Conservation (phyloP, 148 eudicot species). For the Selenicereus undatus region DNA sequence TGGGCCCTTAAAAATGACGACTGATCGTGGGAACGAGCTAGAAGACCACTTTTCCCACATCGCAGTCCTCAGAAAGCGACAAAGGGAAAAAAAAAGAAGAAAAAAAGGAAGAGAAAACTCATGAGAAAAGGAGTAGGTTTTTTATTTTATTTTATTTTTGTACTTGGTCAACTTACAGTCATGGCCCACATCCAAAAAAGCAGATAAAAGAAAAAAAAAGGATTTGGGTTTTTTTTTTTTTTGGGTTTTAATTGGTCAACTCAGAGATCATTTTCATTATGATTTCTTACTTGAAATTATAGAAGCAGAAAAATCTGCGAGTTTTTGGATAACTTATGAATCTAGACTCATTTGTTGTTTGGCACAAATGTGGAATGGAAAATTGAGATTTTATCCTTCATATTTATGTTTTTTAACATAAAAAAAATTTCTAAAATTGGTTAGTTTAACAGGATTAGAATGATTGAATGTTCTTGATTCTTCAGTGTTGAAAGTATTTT, state of each 20-base stretch:
- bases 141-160: not conserved
- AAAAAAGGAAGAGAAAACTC: not conserved
- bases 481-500: not conserved
- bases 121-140: no score
- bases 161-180: not conserved
- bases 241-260: slow-evolving; percentile 3
- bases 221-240: no score
- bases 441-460: not conserved
- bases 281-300: not conserved
- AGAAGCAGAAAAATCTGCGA: not conserved
- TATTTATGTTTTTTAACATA: no score
- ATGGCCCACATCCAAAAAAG: no score
- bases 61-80: no score
- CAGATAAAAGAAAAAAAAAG: no score
- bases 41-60: not conserved
- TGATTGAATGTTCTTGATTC: not conserved
- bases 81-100: no score
- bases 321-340: slow-evolving; percentile 2
- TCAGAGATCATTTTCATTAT: not conserved
- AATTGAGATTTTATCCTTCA: not conserved
- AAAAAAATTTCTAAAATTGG: not conserved
- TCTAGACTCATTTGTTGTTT: not conserved
- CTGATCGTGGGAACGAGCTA: not conserved
- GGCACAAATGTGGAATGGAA: not conserved
- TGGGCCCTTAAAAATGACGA: not conserved